Evolutionary conservation across 257 asterid genomes (phyloP).

Genomic region (Solanum tarapatanum): DNA sequence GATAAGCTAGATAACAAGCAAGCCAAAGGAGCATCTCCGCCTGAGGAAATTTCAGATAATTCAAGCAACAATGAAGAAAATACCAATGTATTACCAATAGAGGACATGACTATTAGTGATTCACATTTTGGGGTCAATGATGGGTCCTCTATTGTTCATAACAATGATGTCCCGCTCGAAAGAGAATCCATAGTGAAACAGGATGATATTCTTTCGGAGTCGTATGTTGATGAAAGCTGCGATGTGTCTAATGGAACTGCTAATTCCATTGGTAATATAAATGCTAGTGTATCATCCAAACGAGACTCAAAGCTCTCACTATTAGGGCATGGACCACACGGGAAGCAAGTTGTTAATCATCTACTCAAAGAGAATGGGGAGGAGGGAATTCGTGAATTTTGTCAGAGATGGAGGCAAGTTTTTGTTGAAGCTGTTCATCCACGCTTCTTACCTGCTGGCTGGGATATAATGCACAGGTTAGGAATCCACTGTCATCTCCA

Average conservation of each 20-base stretch:
- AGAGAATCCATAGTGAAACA: background rate
- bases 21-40: background rate
- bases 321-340: constrained; percentile 96
- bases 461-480: constrained; percentile 97
- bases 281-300: constrained; percentile 21
- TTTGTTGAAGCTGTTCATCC: constrained; percentile 81
- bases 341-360: constrained; percentile 63
- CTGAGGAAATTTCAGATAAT: background rate
- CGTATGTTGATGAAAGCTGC: constrained; percentile 14
- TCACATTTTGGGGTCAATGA: constrained; percentile 3
- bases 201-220: background rate
- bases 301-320: constrained; percentile 47
- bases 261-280: background rate
- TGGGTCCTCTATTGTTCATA: background rate
- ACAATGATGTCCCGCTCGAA: constrained; percentile 6
- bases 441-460: constrained; percentile 90
- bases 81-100: constrained; percentile 4
- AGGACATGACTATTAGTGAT: constrained; percentile 8
- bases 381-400: constrained; percentile 70
- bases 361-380: constrained; percentile 63
- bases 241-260: constrained; percentile 8
- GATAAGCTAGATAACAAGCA: constrained; percentile 4
- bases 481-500: background rate
- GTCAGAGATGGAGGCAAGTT: constrained; percentile 91
- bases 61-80: constrained; percentile 22